A percentile compares a stretch with the other conserved stretches of the same genome.
Evolutionary conservation across 2,329 filamentous ascomycete species (phyloP).

Genomic region (Penicillium sp.): DNA sequence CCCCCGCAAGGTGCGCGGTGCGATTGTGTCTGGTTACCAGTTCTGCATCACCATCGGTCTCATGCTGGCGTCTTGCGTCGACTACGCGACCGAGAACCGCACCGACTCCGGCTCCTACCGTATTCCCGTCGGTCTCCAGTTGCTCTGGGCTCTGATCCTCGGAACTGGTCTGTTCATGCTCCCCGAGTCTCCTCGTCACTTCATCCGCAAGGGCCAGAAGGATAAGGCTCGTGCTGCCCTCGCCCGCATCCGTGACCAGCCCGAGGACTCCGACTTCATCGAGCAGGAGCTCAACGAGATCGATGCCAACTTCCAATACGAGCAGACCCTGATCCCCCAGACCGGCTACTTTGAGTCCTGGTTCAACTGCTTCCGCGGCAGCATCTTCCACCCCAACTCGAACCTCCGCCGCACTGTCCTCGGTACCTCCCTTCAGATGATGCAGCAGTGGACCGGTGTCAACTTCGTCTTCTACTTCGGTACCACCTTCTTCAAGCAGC

Average conservation of each 20-base stretch:
- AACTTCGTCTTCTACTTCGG: constrained; percentile 93
- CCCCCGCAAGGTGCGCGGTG: constrained; percentile 72
- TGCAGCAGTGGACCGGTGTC: constrained; percentile 80
- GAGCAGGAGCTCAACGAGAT: constrained; percentile 79
- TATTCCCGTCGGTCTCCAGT: constrained; percentile 77
- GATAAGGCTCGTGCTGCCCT: constrained; percentile 63
- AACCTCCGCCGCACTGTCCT: constrained; percentile 66
- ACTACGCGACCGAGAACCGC: constrained; percentile 66
- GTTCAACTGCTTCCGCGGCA: constrained; percentile 62
- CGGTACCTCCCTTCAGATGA: constrained; percentile 73
- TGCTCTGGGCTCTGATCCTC: constrained; percentile 76
- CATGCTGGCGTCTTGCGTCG: constrained; percentile 69
- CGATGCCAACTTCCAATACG: constrained; percentile 84
- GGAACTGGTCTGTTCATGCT: constrained; percentile 69
- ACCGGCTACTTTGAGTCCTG: constrained; percentile 66
- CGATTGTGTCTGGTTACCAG: constrained; percentile 78
- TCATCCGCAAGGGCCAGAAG: constrained; percentile 72
- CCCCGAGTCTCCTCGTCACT: constrained; percentile 83
- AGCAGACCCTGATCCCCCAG: constrained; percentile 65
- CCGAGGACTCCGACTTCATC: constrained; percentile 69
- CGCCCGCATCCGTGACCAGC: constrained; percentile 70
- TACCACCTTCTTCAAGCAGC: constrained; percentile 77
- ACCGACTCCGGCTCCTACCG: constrained; percentile 68
- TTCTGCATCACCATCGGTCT: constrained; percentile 81
- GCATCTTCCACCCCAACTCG: constrained; percentile 52